Base-by-base conservation (phyloP, 2,329 filamentous ascomycete genomes). In the Alternaria dauci region DNA sequence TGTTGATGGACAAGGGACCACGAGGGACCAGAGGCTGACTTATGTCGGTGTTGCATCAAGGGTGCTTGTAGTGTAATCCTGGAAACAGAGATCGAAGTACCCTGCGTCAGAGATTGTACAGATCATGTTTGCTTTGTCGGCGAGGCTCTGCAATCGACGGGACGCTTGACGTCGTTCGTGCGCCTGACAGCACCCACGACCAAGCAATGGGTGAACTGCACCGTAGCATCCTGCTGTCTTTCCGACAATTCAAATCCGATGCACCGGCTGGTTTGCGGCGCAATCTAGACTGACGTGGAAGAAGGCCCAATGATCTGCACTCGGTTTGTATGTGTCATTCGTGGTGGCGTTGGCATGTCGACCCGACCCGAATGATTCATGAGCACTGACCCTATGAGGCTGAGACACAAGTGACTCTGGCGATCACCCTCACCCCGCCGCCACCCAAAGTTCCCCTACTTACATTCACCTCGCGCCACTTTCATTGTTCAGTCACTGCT, bases 341-440 rank as follows among this genome's bases (percentile, higher is more conserved):
- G 30, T 34, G 46, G 53, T 56, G 52, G 58, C 61, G 61, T 61
- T 48, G 41, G 43, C 51, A 59, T 57, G 50, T 58, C 62, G 61
- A 57, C 58, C 58, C 55, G 51, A 63, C 41, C 20, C 54, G 53
- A 57, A 59, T 66, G 34, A 53, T 32, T 46, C 51, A 60, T 52
- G 16, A 56, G 60, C 62, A 58, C 52, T 48, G 60, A 54, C 62
- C 61, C 25, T 36, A 18, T 59, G 61, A 61, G 61, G 61, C 63
- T 68, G 61, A 64, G 52, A 60, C 58, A 43, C 48, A 16, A 36
- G 18, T 39, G 52, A 50, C 32, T 36, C 14, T 39, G 52, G 50
- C 58, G 55, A 57, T 65, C 55, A 57, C 56, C 57, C 26, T 50
- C 56, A 60, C 62, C 60, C 64, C 66, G 58, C 65, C 65, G 62